phyloP scores from a whole-genome alignment of 2,329 filamentous ascomycete species.

The Thelonectria rubi region DNA sequence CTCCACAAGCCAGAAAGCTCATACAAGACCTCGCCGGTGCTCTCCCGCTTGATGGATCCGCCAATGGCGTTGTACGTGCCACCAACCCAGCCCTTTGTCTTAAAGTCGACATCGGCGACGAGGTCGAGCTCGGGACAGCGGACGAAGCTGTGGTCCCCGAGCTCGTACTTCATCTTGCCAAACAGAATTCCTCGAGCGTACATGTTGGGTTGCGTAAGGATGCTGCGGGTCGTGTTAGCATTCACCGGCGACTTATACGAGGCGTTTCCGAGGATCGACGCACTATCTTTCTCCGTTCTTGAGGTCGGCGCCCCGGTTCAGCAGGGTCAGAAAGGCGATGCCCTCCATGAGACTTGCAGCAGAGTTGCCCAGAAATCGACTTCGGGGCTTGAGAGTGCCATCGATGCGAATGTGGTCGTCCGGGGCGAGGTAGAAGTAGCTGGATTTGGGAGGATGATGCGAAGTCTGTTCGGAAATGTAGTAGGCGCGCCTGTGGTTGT shows the following conservation, averaged over 20 bases:
- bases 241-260: slow-evolving; percentile 26
- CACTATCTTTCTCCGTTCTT: slow-evolving; percentile 86
- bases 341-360: slow-evolving; percentile 99
- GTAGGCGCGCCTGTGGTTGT: slow-evolving; percentile 85
- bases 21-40: slow-evolving; percentile 85
- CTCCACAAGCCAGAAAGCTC: slow-evolving; percentile 95
- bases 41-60: slow-evolving; percentile 87
- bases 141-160: slow-evolving; percentile 94
- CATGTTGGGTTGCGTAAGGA: slow-evolving; percentile 98
- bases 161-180: slow-evolving; percentile 99
- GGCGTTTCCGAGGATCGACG: slow-evolving; percentile 46
- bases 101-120: slow-evolving; percentile 94
- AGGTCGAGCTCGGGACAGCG: slow-evolving; percentile 89
- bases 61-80: slow-evolving; percentile 97
- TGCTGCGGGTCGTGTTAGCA: slow-evolving; percentile 58
- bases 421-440: slow-evolving; percentile 98
- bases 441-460: slow-evolving; percentile 97
- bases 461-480: slow-evolving; percentile 98
- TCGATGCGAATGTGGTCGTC: slow-evolving; percentile 95
- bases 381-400: slow-evolving; percentile 92
- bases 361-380: slow-evolving; percentile 95
- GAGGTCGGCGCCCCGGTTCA: slow-evolving; percentile 76
- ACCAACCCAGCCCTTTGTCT: slow-evolving; percentile 96
- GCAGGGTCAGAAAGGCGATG: slow-evolving; percentile 82
- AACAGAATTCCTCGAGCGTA: slow-evolving; percentile 97